Percentiles rank a stretch among this genome's conserved stretches.
These are phyloP conservation scores for Acorus calamus DNA, from an alignment of 106 monocot species.

Conservation along the genomic window DNA sequence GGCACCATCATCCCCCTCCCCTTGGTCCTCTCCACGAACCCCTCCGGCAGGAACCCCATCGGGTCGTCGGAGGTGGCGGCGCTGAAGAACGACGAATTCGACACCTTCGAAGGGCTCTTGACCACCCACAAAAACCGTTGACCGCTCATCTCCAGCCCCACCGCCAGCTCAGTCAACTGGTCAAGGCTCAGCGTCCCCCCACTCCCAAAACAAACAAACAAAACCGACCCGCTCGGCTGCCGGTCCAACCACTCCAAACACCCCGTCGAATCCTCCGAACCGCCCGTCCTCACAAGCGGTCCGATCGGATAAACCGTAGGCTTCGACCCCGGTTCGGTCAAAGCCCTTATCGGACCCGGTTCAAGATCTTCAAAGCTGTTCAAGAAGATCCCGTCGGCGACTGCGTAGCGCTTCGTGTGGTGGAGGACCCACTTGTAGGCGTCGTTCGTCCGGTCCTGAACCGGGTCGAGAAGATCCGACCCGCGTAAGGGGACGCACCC, in stretches of 20 bases:
- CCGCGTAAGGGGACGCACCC: conserved; percentile 40
- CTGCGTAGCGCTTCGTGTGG: neutral
- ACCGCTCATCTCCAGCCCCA: conserved; percentile 28
- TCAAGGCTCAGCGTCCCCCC: conserved; percentile 22
- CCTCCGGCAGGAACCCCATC: conserved; percentile 7
- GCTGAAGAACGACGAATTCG: too few species aligned
- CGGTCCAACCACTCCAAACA: conserved; percentile 29
- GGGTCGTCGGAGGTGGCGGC: conserved; percentile 7
- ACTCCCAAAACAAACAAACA: conserved; percentile 36
- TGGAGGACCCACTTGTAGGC: conserved; percentile 15
- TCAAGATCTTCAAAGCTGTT: conserved; percentile 63
- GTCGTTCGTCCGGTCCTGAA: conserved; percentile 17
- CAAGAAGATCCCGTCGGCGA: conserved; percentile 39
- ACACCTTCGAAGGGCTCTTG: neutral
- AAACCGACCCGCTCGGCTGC: conserved; percentile 19
- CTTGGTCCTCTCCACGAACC: conserved; percentile 14
- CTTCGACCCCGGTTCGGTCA: neutral
- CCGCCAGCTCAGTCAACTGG: conserved; percentile 31
- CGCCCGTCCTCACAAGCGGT: conserved; percentile 15
- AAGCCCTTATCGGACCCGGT: conserved; percentile 5
- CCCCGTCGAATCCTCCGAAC: neutral
- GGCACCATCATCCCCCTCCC: conserved; percentile 28
- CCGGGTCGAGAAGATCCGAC: conserved; percentile 13
- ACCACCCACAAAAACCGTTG: conserved; percentile 29
- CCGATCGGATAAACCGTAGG: conserved; percentile 30